Evolutionary conservation across 257 asterid species (phyloP), one percentile per base, ranked within the genome.

Genomic region (Gentiana macrophylla): DNA sequence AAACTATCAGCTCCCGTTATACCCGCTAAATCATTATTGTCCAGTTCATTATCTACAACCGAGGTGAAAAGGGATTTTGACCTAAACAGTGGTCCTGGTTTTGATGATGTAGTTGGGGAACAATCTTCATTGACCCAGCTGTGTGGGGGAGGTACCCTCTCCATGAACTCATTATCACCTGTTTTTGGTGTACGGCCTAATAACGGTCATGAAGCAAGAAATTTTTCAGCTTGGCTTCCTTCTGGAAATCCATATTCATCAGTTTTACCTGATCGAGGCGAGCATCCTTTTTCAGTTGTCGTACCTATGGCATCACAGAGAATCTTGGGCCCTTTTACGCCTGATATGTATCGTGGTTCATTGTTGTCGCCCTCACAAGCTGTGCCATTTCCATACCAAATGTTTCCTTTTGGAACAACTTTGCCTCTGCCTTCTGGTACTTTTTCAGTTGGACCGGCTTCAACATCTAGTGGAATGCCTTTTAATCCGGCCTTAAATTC

Each of bases 291-390:
- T 77, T 75, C 94, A 61, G 57, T 83, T 50, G 59, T 80, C 69
- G 76, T 86, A 12, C 72, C 92, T 46, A 82, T 75, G 59, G 84
- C 78, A 8, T 66, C 81, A 1, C 94, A 80, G 57, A 77, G 94
- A 63, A 66, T 82, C 4, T 79, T 86, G 69, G 35, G 71, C 41
- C 68, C 82, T 52, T 79, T 77, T 57, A 56, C 68, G 43, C 76
- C 81, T 12, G 95, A 86, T 60, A 62, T 80, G 49, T 79, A 77
- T 56, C 80, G 96, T n/a, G 93, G 95, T 58, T 84, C 98, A 4
- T 85, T 86, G 54, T 74, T 90, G 72, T 64, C 96, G 59, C 84
- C 96, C 12, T 84, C 98, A 34, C 94, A 94, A 46, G 95, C 94
- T 0, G 71, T 67, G 66, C 70, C 65, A 2, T 72, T 67, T 46